Percentiles rank a stretch among this genome's conserved stretches.
phyloP scores from a whole-genome alignment of 208 protist species.

The Trypanosoma avium region DNA sequence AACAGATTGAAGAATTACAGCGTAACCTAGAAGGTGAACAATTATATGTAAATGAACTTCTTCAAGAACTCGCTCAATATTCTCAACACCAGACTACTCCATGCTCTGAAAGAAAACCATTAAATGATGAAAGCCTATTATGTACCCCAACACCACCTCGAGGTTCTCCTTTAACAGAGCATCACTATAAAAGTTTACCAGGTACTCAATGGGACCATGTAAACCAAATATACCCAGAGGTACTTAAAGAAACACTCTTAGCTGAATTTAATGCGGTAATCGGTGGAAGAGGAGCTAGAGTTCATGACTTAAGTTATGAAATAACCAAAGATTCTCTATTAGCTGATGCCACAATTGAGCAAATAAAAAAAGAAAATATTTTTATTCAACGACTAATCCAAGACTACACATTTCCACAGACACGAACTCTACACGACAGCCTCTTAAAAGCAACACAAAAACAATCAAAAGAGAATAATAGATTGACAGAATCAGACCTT shows the following conservation, averaged over 20 bases:
- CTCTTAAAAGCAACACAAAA: neutral
- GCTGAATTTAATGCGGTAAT: constrained; percentile 8
- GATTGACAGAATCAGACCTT: neutral
- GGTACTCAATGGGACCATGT: constrained; percentile 13
- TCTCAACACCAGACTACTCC: neutral
- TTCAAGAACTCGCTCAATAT: constrained; percentile 7
- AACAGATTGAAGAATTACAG: constrained; percentile 25
- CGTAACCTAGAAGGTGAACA: constrained; percentile 17
- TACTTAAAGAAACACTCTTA: constrained; percentile 2
- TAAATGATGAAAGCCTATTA: neutral
- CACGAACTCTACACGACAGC: constrained; percentile 14
- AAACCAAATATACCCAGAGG: constrained; percentile 1
- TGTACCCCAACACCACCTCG: neutral
- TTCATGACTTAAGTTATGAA: constrained; percentile 7
- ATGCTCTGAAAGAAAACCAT: neutral
- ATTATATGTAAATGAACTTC: constrained; percentile 18
- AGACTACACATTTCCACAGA: constrained; percentile 6
- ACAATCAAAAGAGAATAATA: neutral
- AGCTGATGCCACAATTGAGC: constrained; percentile 1
- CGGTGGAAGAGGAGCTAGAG: neutral
- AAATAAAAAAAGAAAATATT: neutral
- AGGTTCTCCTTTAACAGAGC: neutral
- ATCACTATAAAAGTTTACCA: constrained; percentile 13
- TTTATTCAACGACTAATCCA: constrained; percentile 14
- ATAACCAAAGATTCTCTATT: constrained; percentile 15